Evolutionary conservation across 139 green algal species (phyloP), one percentile per base, ranked within the genome.

Genomic region (Klebsormidium nitens): DNA sequence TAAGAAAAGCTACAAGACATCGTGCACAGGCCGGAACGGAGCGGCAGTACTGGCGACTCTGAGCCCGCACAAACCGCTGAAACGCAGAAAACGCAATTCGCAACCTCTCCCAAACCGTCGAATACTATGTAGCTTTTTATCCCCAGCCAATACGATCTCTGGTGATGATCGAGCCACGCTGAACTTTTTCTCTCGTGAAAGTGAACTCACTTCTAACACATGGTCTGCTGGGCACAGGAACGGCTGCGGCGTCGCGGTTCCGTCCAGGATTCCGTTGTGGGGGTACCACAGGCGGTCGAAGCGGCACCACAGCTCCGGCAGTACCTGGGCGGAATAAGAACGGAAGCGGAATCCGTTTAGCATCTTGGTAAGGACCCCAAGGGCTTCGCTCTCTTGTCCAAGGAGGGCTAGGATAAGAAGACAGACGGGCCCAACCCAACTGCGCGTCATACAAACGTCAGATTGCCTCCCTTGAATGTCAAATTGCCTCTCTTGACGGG

Each of bases 191-290:
- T 57, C n/a, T n/a, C n/a, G n/a, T n/a, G n/a, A n/a, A n/a, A n/a
- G n/a, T n/a, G n/a, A 3, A 47, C 63, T 59, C 71, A 97, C 76
- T 57, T 96, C 87, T 3, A 97, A 73, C 29, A 97, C 72, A 62
- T 97, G 91, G 76, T 97, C 91, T 28, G 89, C 64, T 2, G 91
- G 91, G 79, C 88, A 95, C 5, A 62, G 42, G 71, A 92, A 95
- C 1, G 91, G 91, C 66, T 93, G 80, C 3, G 83, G 55, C 58
- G 90, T 85, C 8, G 64, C 47, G 0, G 86, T 88, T 23, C 91
- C 91, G 1, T 89, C 88, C n/a, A 97, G 88, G 3, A 66, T 63
- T 42, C 90, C 90, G 14, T 74, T n/a, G 72, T 97, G 91, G 0
- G 89, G 89, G 29, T 86, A 88, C 91, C 91, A 97, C 72, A 84